Conservation (phyloP, 495 filamentous ascomycete species). For the Penicillium cinerascens region DNA sequence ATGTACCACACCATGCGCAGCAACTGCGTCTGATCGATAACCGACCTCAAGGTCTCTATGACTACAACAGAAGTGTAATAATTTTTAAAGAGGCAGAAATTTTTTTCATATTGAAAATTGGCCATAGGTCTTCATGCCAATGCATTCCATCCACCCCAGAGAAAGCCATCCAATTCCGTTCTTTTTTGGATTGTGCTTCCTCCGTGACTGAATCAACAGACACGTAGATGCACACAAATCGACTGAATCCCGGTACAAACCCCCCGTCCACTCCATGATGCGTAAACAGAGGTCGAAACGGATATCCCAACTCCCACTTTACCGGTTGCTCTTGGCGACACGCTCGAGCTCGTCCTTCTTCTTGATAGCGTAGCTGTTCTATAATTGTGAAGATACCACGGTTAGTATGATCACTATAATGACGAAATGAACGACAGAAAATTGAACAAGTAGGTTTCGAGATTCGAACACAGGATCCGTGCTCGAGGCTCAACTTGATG, state of each 20-base stretch:
- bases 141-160: conserved; percentile 47
- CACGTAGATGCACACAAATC: conserved; percentile 46
- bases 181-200: conserved; percentile 40
- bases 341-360: conserved; percentile 99
- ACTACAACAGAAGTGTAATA: background rate
- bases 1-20: background rate
- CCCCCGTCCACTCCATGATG: conserved; percentile 49
- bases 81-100: conserved; percentile 23
- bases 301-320: conserved; percentile 53
- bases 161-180: conserved; percentile 44
- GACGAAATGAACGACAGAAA: background rate
- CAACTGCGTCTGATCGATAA: background rate
- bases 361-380: conserved; percentile 99
- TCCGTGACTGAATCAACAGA: conserved; percentile 47
- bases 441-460: background rate
- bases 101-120: conserved; percentile 33
- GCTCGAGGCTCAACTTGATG: background rate
- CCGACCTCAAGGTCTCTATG: background rate
- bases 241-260: conserved; percentile 46
- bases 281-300: conserved; percentile 46
- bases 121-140: conserved; percentile 43
- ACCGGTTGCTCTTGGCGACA: conserved; percentile 99
- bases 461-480: background rate
- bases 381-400: background rate
- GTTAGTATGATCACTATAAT: background rate